phyloP scores from a whole-genome alignment of 345 rosid genomes.

The Eucalyptus grandis region DNA sequence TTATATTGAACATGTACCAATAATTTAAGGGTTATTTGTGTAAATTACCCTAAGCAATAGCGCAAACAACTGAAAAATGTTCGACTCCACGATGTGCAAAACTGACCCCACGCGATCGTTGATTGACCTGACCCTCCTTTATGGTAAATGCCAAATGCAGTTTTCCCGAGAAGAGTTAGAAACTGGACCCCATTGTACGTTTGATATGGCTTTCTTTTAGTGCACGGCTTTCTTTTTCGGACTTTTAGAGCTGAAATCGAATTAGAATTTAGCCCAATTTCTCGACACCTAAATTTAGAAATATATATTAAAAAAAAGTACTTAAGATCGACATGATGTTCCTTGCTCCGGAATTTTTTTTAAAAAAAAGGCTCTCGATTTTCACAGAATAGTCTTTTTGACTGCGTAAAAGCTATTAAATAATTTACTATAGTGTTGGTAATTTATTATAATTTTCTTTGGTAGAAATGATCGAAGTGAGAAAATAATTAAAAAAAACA shows the following conservation, averaged over 20 bases:
- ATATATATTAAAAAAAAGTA: neutral
- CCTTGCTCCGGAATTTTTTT: accelerated
- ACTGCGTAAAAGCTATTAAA: neutral
- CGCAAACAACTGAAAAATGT: neutral
- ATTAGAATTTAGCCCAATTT: neutral
- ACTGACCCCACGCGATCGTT: neutral
- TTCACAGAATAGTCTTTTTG: neutral
- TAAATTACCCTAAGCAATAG: neutral
- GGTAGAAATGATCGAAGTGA: neutral
- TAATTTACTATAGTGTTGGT: neutral
- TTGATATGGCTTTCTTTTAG: neutral
- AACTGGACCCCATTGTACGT: neutral
- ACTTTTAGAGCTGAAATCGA: neutral
- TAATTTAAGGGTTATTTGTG: neutral
- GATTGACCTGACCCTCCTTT: neutral
- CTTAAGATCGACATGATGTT: neutral
- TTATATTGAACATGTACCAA: accelerated
- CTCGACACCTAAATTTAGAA: neutral
- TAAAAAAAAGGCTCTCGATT: neutral
- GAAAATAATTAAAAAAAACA: neutral
- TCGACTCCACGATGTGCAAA: neutral
- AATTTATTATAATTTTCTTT: neutral
- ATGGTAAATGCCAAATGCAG: neutral
- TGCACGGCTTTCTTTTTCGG: neutral
- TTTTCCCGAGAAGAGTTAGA: accelerated